phyloP scores from a whole-genome alignment of 2,329 filamentous ascomycete genomes.

The Ceratocystis smalleyi region DNA sequence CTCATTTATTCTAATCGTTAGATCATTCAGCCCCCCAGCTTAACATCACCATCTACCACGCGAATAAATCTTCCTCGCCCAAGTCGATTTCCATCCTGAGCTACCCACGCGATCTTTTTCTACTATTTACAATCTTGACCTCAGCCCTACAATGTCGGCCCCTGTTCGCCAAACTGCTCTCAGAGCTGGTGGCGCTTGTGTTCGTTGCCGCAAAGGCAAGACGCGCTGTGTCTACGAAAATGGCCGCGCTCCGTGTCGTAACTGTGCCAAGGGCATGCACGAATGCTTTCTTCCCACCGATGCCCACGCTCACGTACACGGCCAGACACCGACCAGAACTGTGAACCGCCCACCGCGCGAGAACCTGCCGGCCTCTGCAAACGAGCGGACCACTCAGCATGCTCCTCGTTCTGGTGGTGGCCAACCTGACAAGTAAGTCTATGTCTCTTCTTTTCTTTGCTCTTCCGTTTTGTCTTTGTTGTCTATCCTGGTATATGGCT shows the following conservation, averaged over 20 bases:
- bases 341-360: slow-evolving; percentile 37
- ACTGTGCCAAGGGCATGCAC: slow-evolving; percentile 49
- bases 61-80: too few relatives aligned
- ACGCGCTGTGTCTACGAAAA: slow-evolving; percentile 50
- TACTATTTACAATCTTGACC: not conserved
- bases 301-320: slow-evolving; percentile 43
- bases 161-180: slow-evolving; percentile 42
- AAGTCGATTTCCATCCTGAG: not conserved
- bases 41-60: too few relatives aligned
- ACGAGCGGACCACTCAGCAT: slow-evolving; percentile 28
- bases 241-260: slow-evolving; percentile 45
- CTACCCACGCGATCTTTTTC: not conserved
- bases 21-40: too few relatives aligned
- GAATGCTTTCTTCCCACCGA: slow-evolving; percentile 48
- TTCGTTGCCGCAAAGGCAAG: slow-evolving; percentile 49
- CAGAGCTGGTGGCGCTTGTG: slow-evolving; percentile 44
- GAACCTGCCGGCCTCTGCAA: slow-evolving; percentile 33
- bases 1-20: not conserved
- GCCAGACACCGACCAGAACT: slow-evolving; percentile 39
- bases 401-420: slow-evolving; percentile 28
- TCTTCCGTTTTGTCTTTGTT: slow-evolving; percentile 11
- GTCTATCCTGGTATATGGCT: not conserved
- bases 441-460: not conserved
- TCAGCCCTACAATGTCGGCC: slow-evolving; percentile 28
- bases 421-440: slow-evolving; percentile 41